Evolutionary conservation across 495 filamentous ascomycete genomes (phyloP), one percentile per base, ranked within the genome.

Genomic region (Penicillium maclennaniae): DNA sequence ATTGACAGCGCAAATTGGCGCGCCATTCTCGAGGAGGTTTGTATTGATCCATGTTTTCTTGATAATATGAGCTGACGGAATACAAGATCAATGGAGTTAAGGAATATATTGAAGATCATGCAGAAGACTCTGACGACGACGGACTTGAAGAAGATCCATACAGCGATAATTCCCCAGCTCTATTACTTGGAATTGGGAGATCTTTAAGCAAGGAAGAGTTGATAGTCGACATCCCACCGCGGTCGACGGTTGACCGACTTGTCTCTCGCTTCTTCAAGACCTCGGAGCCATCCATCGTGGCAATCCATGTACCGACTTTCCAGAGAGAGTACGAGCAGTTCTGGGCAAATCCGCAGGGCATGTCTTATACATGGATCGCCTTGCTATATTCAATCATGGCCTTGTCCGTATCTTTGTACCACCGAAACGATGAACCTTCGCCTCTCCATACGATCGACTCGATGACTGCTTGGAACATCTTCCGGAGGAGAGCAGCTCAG

Each of bases 1-100:
- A 73, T 81, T 20, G 73, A 81, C 43, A 63, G 69, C 25, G 68
- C 69, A 3, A 69, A 79, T 53, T 81, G 76, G 78, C 73, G 74
- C 36, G 71, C 75, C 17, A 76, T 81, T 42, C 59, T 79, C 6
- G 71, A 77, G 47, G 77, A 81, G 62, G 78, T 80, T 36, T 27
- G 73, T 67, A 39, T 15, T 46, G 54, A 38, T 45, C 39, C 14
- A 26, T 6, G 12, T 2, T 17, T 28, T 1, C n/a, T 51, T 38
- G 10, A 27, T 25, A 19, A 0, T 19, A 6, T 12, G 15, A 31
- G 47, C 46, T 47, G 45, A 49, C 27, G 7, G 8, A 42, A 43
- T 17, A 59, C 63, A 20, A 76, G 73, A 74, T 76, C 31, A 65
- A 72, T 47, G 66, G 62, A 9, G 62, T 71, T 20, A 69, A 54